Percentiles rank a stretch among this genome's conserved stretches.
These are phyloP conservation scores for Naganishia vishniacii DNA, from an alignment of 768 basidiomycete species.

Conservation along the genomic window DNA sequence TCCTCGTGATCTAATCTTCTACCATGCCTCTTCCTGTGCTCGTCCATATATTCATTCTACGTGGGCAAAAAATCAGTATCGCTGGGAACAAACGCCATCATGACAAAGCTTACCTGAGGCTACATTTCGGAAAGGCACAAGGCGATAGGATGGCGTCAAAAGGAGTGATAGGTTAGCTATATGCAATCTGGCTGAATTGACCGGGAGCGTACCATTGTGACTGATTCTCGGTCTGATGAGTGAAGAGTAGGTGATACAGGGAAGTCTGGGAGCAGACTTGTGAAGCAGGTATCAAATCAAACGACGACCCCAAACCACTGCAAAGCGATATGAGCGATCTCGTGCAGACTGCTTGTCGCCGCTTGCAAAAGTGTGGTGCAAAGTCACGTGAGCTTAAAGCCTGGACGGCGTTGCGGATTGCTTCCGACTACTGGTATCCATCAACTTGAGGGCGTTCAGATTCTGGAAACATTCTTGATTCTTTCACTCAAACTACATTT, in stretches of 20 bases:
- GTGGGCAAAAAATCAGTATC: not conserved
- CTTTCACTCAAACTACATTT: too few relatives aligned
- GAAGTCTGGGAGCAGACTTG: not conserved
- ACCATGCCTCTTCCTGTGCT: slow-evolving; percentile 95
- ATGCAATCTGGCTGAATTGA: not conserved
- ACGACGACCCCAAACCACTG: too few relatives aligned
- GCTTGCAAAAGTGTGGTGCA: not conserved
- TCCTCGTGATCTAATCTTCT: slow-evolving; percentile 93
- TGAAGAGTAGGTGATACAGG: not conserved
- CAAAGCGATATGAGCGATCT: too few relatives aligned
- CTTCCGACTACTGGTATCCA: not conserved
- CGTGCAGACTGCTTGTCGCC: not conserved
- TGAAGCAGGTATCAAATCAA: too few relatives aligned
- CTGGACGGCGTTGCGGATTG: not conserved
- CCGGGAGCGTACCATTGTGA: slow-evolving; percentile 6
- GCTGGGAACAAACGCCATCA: too few relatives aligned
- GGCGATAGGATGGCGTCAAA: not conserved
- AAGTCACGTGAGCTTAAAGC: slow-evolving; percentile 2
- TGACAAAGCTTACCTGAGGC: slow-evolving; percentile 25
- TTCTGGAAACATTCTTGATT: too few relatives aligned
- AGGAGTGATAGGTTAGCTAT: not conserved
- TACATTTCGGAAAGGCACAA: slow-evolving; percentile 2
- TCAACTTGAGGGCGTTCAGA: too few relatives aligned
- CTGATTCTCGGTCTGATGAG: not conserved
- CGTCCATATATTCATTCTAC: slow-evolving; percentile 98